Percentiles rank a stretch among this genome's conserved stretches.
phyloP scores from a whole-genome alignment of 805 yeast genomes.

The Saccharomycodes ludwigii region DNA sequence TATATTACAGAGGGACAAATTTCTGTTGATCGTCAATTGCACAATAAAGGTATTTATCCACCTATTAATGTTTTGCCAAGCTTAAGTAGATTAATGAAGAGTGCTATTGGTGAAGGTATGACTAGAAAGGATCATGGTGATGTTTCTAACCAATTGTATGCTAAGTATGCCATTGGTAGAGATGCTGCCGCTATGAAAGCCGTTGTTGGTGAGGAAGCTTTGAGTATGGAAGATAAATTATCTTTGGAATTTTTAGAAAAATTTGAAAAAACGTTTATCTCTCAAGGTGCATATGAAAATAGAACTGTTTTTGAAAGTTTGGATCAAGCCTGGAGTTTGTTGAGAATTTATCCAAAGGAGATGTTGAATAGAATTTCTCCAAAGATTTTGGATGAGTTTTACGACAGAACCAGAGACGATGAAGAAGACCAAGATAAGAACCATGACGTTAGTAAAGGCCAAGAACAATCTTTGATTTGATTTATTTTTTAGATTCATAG shows the following conservation, averaged over 20 bases:
- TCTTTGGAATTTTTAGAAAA: constrained; percentile 96
- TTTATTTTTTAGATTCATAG: too few species aligned
- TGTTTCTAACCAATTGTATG: constrained; percentile 96
- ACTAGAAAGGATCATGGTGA: constrained; percentile 99
- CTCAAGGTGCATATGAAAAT: constrained; percentile 95
- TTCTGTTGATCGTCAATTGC: constrained; percentile 89
- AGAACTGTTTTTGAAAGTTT: constrained; percentile 90
- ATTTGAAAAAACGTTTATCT: constrained; percentile 88
- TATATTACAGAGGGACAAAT: constrained; percentile 99
- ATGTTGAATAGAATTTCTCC: constrained; percentile 97
- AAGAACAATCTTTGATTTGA: constrained; percentile 18
- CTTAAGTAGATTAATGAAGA: constrained; percentile 94
- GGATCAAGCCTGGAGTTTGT: constrained; percentile 95
- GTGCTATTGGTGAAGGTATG: constrained; percentile 99
- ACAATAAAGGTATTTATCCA: constrained; percentile 96
- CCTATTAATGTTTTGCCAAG: constrained; percentile 98
- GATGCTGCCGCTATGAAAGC: constrained; percentile 99
- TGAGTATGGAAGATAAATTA: constrained; percentile 92
- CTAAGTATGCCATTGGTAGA: constrained; percentile 98
- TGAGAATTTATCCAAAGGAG: constrained; percentile 98
- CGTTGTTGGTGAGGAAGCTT: constrained; percentile 99
- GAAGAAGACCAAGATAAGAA: constrained; percentile 26
- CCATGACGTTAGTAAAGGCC: constrained; percentile 14
- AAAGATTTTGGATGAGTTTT: constrained; percentile 88
- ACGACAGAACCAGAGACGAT: constrained; percentile 73